phyloP scores from a whole-genome alignment of 1,139 yeast genomes.

The Sporopachydermia cereana region DNA sequence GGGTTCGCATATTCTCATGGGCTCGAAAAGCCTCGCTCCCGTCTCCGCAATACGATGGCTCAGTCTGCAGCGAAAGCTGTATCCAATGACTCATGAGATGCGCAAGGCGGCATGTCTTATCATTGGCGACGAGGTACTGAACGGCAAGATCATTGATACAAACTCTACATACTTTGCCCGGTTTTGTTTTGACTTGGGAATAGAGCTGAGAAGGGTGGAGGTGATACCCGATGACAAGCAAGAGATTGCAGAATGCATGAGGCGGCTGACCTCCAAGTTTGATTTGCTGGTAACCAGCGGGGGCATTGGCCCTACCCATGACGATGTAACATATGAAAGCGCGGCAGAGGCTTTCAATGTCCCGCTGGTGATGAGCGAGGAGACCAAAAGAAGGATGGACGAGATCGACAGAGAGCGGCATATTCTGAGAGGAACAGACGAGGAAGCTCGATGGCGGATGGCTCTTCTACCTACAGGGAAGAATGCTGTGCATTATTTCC shows the following conservation, averaged over 20 bases:
- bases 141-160: constrained; percentile 55
- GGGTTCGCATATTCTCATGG: too few relatives aligned
- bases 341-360: constrained; percentile 46
- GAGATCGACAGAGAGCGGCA: constrained; percentile 25
- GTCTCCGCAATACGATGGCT: not conserved
- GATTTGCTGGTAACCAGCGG: constrained; percentile 55
- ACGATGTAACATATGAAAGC: constrained; percentile 50
- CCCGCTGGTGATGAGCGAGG: constrained; percentile 39
- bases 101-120: constrained; percentile 22
- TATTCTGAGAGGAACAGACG: constrained; percentile 28
- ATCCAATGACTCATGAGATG: not conserved
- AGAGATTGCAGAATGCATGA: constrained; percentile 38
- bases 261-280: constrained; percentile 30
- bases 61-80: not conserved
- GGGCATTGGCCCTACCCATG: constrained; percentile 58
- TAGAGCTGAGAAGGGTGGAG: constrained; percentile 41
- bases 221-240: constrained; percentile 51
- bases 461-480: constrained; percentile 55
- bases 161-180: constrained; percentile 51
- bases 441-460: constrained; percentile 58
- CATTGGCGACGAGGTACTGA: constrained; percentile 60
- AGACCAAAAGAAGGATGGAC: constrained; percentile 51
- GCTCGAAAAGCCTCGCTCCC: too few relatives aligned
- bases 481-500: constrained; percentile 39
- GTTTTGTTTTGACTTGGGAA: constrained; percentile 39